Percentiles rank a stretch among this genome's conserved stretches.
These are phyloP conservation scores for Piper betle DNA, from an alignment of 164 flowering plant species.

Conservation along the genomic window DNA sequence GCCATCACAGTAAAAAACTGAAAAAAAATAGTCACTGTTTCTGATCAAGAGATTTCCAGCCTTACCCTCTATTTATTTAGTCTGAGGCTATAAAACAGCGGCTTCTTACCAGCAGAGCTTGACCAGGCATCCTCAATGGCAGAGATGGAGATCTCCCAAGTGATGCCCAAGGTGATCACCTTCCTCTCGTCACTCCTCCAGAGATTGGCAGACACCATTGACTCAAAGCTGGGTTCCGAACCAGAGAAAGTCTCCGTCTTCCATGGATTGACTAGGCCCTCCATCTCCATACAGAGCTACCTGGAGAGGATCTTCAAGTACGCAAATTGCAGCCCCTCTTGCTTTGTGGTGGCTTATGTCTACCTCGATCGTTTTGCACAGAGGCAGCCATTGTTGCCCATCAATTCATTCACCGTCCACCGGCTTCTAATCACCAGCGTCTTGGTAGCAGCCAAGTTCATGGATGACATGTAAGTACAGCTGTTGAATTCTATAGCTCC, in stretches of 20 bases:
- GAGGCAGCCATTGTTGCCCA: conserved; percentile 26
- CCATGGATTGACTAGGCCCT: too few species aligned
- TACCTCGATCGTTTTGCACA: conserved; percentile 45
- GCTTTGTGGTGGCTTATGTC: conserved; percentile 45
- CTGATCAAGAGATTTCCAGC: too few species aligned
- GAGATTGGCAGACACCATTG: conserved; percentile 30
- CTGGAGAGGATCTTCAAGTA: conserved; percentile 67
- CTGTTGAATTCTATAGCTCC: neutral
- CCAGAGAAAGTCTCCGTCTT: conserved; percentile 30
- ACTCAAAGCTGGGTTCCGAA: conserved; percentile 4
- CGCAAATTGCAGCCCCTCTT: conserved; percentile 52
- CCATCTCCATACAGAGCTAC: too few species aligned
- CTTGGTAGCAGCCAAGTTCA: conserved; percentile 40
- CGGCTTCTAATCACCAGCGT: conserved; percentile 40
- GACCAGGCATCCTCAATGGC: conserved; percentile 15
- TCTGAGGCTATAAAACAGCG: too few species aligned
- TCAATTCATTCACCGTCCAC: conserved; percentile 43
- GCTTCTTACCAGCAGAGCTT: neutral
- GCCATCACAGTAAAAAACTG: too few species aligned
- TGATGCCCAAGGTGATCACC: conserved; percentile 20
- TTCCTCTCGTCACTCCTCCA: conserved; percentile 27
- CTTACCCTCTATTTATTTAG: too few species aligned
- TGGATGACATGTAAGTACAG: conserved; percentile 49
- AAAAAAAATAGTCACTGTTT: too few species aligned
- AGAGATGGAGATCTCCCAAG: conserved; percentile 9